Base-by-base conservation (phyloP, 2,329 filamentous ascomycete genomes). In the Xylariomycetidae sp. region DNA sequence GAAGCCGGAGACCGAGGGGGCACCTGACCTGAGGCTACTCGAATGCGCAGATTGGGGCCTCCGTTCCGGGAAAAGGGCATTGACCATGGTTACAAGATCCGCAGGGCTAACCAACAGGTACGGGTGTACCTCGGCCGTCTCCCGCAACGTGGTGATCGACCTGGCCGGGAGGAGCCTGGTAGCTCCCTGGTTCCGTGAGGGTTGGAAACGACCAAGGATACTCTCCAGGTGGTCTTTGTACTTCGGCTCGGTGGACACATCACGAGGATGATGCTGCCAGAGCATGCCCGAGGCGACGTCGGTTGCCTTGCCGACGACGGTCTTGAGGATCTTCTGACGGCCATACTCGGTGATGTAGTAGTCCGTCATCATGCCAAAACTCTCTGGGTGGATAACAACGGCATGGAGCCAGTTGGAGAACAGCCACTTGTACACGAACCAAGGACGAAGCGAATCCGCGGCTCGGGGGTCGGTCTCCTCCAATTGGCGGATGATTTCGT, bases 271-370 rank as follows among this genome's bases (percentile, higher is more conserved):
- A 38, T 52, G 43, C 35, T 36, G 35, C 13, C 80, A 81, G 37
- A 76, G 71, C 61, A 87, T 79, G 50, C 89, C 85, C 39, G 85
- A 77, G 10, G 90, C 85, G 43, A 85, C 74, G 50, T 84, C 81
- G 53, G 89, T 83, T 31, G 85, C 83, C 42, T 82, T 79, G 55
- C 84, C 78, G 35, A 84, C 87, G 36, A 95, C 82, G 54, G 90
- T 83, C 50, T 80, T 81, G 35, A 84, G 64, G 36, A 84, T 83
- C 58, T 81, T 89, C 51, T 94, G 85, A 26, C 92, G 78, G 25
- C 87, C 88, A 59, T 90, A 87, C 47, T 93, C 86, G 31, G 85
- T 89, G 49, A 96, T 87, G 62, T 95, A 86, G 57, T 94, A 90
- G 50, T 94, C 86, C 36, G 86, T 75, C 67, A 96, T 81, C 64